Evolutionary conservation across 192 early-diverging fungal genomes (phyloP), one percentile per base, ranked within the genome.

Genomic region (Coemansia sp.): DNA sequence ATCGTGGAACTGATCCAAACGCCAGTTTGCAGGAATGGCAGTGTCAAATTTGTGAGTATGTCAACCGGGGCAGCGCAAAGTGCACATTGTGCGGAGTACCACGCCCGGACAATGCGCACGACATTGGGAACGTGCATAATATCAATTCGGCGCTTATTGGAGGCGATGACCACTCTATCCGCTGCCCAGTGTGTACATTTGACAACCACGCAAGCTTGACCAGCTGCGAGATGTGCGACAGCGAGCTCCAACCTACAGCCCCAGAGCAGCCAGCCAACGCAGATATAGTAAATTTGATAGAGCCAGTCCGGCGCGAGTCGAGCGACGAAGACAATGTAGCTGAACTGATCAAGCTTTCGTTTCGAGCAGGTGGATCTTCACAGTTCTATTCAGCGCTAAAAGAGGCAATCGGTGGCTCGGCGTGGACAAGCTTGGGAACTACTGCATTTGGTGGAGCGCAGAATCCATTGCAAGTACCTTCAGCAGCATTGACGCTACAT

Each of bases 141-240:
- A 37, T 12, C n/a, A 27, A 61, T 19, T 21, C 47, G 25, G 43
- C 19, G 25, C 45, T 50, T 37, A n/a, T 24, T 37, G 58, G 24
- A 15, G 35, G 49, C 23, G 48, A 22, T 22, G 56, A 70, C 52
- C 64, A 64, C 54, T 15, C 45, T 12, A 41, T 66, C n/a, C 64
- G 76, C 7, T 97, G 95, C 65, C 84, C 87, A 5, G 72, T 74
- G 1, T 97, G 95, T 65, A 97, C 95, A 17, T 97, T 95, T 66
- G 77, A 91, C 45, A 97, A 97, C 69, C 91, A 94, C 70, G 72
- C 85, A 2, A 88, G 87, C 62, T 87, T 93, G 87, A 69, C 75
- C 7, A 76, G 76, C 12, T 97, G 95, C 71, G 93, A 97, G 61
- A 89, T 95, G 65, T 97, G 95, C 74, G 89, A 86, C 19, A 73